phyloP scores from a whole-genome alignment of 179 eudicot genomes.

The Sideroxylon spinosum region DNA sequence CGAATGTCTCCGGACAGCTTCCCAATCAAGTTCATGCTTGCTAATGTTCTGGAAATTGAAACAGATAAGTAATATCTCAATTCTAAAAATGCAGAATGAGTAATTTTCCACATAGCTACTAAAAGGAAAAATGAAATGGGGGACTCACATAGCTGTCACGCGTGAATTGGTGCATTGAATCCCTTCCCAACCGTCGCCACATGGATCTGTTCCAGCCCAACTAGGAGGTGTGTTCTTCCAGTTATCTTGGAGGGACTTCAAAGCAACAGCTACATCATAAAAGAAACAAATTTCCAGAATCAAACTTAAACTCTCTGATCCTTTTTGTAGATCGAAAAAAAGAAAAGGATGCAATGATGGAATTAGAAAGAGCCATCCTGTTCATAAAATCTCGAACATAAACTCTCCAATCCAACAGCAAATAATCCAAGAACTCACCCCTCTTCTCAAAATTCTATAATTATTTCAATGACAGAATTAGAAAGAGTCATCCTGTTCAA shows the following conservation, averaged over 20 bases:
- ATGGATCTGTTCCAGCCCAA: slow-evolving; percentile 36
- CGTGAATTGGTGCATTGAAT: slow-evolving; percentile 45
- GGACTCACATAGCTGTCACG: slow-evolving; percentile 52
- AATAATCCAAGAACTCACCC: too few species aligned
- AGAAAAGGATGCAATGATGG: neutral
- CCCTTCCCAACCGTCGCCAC: slow-evolving; percentile 57
- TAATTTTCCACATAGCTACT: neutral
- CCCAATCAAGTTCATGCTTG: slow-evolving; percentile 55
- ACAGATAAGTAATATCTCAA: slow-evolving; percentile 7
- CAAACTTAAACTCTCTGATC: neutral
- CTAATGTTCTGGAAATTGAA: slow-evolving; percentile 42
- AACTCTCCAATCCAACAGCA: too few species aligned
- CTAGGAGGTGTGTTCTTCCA: slow-evolving; percentile 32
- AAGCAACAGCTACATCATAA: slow-evolving; percentile 18
- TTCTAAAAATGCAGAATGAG: slow-evolving; percentile 1
- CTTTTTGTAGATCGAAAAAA: neutral
- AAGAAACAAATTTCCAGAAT: neutral
- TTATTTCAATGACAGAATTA: neutral
- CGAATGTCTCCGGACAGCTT: slow-evolving; percentile 57
- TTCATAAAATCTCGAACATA: neutral
- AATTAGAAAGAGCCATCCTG: neutral
- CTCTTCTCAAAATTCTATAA: too few species aligned
- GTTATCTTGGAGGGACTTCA: slow-evolving; percentile 19
- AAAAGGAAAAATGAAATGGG: neutral
- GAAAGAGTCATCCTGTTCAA: neutral